These are phyloP conservation scores for Chloranthus sessilifolius DNA, from an alignment of 164 flowering plant genomes.

Conservation along the genomic window DNA sequence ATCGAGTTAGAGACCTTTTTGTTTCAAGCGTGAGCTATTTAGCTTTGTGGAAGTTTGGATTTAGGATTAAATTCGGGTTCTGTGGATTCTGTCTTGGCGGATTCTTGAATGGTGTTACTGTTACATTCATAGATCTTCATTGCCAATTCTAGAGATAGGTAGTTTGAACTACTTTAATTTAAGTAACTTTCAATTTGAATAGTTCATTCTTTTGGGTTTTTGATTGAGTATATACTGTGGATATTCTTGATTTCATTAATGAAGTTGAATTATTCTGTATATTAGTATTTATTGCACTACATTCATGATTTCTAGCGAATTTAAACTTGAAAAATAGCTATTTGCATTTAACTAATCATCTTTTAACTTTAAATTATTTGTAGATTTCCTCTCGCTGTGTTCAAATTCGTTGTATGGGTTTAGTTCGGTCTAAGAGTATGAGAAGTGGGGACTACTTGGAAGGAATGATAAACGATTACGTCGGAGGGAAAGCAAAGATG, in stretches of 20 bases:
- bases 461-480: constrained; percentile 75
- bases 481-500: constrained; percentile 47
- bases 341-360: too few species aligned
- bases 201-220: too few species aligned
- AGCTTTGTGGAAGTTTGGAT: constrained; percentile 5
- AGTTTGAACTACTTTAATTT: too few species aligned
- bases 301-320: too few species aligned
- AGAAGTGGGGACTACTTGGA: constrained; percentile 72
- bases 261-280: too few species aligned
- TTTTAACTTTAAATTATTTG: too few species aligned
- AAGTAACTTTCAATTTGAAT: too few species aligned
- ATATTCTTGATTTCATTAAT: too few species aligned
- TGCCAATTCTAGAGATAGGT: too few species aligned
- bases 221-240: too few species aligned
- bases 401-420: constrained; percentile 34
- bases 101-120: neutral
- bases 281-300: too few species aligned
- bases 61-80: neutral
- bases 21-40: constrained; percentile 1
- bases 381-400: constrained; percentile 2
- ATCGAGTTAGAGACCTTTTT: neutral
- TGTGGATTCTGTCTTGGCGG: neutral
- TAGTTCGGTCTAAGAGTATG: constrained; percentile 26
- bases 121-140: neutral
- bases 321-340: too few species aligned